A percentile compares a stretch with the other conserved stretches of the same genome.
These are phyloP conservation scores for Berkeleyomyces basicola DNA, from an alignment of 2,329 filamentous ascomycete genomes.

Conservation along the genomic window DNA sequence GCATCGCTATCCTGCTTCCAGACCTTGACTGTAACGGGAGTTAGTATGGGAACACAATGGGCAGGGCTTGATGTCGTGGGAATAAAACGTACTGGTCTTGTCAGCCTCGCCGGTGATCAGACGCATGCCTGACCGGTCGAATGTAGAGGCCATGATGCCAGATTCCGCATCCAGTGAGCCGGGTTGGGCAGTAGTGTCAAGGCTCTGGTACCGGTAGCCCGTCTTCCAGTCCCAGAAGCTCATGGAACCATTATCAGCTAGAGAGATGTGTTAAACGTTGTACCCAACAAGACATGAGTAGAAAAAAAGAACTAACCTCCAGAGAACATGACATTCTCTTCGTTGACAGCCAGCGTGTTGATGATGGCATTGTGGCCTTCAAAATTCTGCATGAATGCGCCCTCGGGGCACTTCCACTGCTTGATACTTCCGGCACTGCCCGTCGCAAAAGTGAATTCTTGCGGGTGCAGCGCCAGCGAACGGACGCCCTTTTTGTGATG, in stretches of 20 bases:
- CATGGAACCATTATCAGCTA: constrained; percentile 80
- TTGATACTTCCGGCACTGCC: constrained; percentile 90
- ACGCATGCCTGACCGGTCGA: constrained; percentile 74
- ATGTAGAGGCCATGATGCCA: constrained; percentile 86
- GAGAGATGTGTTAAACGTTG: neutral
- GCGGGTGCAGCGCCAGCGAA: constrained; percentile 66
- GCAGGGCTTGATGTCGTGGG: neutral
- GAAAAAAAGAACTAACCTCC: constrained; percentile 35
- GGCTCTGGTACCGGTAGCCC: constrained; percentile 74
- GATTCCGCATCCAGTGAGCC: constrained; percentile 87
- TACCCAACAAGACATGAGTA: neutral
- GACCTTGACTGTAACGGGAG: constrained; percentile 52
- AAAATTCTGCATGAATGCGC: constrained; percentile 98
- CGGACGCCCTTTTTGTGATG: constrained; percentile 98
- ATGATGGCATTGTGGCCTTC: constrained; percentile 93
- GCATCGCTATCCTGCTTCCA: constrained; percentile 91
- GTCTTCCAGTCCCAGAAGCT: constrained; percentile 99
- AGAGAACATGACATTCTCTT: constrained; percentile 88
- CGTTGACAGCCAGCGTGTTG: constrained; percentile 84
- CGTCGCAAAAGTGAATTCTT: constrained; percentile 90
- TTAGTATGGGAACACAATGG: constrained; percentile 14
- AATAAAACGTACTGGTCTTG: constrained; percentile 54
- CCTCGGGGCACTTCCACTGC: constrained; percentile 98
- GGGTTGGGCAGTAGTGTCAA: constrained; percentile 85
- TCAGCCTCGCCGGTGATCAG: constrained; percentile 91